Evolutionary conservation across 768 basidiomycete genomes (phyloP).

Genomic region (Podaxis sp.): DNA sequence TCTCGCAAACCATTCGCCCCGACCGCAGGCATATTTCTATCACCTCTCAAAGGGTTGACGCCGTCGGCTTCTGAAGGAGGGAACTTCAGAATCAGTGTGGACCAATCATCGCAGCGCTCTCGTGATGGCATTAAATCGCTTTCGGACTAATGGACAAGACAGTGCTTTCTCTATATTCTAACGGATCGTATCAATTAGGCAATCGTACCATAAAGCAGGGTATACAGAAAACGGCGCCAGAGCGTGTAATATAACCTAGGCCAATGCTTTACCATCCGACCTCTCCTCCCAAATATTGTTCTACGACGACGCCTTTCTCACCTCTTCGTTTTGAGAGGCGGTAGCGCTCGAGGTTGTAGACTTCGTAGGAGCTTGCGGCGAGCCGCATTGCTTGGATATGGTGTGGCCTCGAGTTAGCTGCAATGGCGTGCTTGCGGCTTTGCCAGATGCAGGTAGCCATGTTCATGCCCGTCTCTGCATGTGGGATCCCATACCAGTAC

Average conservation of each 20-base stretch:
- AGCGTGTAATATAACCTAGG: conserved; percentile 4
- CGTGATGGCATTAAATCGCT: conserved; percentile 40
- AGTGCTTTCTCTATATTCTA: not conserved
- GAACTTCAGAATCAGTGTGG: not conserved
- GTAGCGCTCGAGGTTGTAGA: conserved; percentile 77
- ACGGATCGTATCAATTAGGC: not conserved
- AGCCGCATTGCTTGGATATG: conserved; percentile 84
- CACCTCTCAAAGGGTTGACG: conserved; percentile 25
- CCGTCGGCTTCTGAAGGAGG: not conserved
- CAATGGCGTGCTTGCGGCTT: conserved; percentile 78
- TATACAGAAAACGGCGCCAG: conserved; percentile 14
- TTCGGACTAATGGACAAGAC: conserved; percentile 14
- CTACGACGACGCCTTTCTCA: conserved; percentile 51
- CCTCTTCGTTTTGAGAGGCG: conserved; percentile 67
- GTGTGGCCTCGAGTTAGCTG: conserved; percentile 75
- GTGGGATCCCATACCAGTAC: conserved; percentile 93
- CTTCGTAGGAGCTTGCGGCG: conserved; percentile 73
- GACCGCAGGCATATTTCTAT: conserved; percentile 35
- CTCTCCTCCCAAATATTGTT: conserved; percentile 59
- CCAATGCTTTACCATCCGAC: conserved; percentile 59
- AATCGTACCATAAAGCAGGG: not conserved
- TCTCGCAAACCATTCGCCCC: conserved; percentile 28
- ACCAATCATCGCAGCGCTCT: conserved; percentile 24
- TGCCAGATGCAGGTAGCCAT: conserved; percentile 97
- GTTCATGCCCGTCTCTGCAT: conserved; percentile 75